Evolutionary conservation across 1,139 yeast species (phyloP).

Genomic region (Hyphopichia wangnamkhiaoensis): DNA sequence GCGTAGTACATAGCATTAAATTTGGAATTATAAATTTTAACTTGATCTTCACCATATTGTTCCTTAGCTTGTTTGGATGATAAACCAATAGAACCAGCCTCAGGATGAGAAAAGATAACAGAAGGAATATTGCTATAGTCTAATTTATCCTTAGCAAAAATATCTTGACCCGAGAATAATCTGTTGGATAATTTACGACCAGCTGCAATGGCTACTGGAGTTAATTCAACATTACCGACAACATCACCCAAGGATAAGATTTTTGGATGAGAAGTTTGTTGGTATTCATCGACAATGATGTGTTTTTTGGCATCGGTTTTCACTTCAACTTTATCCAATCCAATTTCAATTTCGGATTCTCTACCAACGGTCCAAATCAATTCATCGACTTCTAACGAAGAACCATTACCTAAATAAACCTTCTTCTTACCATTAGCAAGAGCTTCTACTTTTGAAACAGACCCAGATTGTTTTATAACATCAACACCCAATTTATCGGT

Average conservation of each 20-base stretch:
- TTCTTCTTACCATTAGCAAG: conserved; percentile 60
- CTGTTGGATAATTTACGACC: conserved; percentile 93
- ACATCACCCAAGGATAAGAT: conserved; percentile 92
- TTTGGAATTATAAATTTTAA: conserved; percentile 79
- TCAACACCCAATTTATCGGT: conserved; percentile 73
- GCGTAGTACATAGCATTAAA: conserved; percentile 95
- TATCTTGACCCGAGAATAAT: conserved; percentile 74
- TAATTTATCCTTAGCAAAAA: conserved; percentile 67
- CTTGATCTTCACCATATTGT: conserved; percentile 75
- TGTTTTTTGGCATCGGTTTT: conserved; percentile 57
- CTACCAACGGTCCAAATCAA: conserved; percentile 96
- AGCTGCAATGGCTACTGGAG: conserved; percentile 98
- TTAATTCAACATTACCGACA: conserved; percentile 85
- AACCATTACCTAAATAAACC: conserved; percentile 57
- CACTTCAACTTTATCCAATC: conserved; percentile 75
- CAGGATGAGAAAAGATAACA: conserved; percentile 94
- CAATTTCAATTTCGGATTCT: conserved; percentile 69
- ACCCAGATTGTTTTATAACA: conserved; percentile 65
- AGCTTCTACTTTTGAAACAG: conserved; percentile 63
- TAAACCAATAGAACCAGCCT: conserved; percentile 91
- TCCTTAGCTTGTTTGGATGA: conserved; percentile 74
- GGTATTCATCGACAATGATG: conserved; percentile 82
- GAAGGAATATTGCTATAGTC: conserved; percentile 88
- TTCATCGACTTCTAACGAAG: conserved; percentile 68
- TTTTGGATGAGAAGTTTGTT: conserved; percentile 70